Base-by-base conservation (phyloP, 192 early-diverging fungal genomes). In the Gigaspora rosea region DNA sequence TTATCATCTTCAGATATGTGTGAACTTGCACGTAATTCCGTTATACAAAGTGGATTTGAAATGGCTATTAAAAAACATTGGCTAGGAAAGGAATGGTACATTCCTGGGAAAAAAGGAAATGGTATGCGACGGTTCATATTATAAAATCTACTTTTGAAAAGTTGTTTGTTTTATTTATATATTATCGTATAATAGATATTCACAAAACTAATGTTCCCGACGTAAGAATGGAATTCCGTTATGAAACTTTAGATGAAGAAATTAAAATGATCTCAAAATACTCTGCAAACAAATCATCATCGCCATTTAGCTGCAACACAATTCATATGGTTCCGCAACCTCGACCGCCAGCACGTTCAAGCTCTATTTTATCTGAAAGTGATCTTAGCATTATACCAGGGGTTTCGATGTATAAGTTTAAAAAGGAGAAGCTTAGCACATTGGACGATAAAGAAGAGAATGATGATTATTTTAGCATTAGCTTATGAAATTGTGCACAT, bases 201-300 rank as follows among this genome's bases (percentile, higher is more conserved):
- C 88, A 92, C 58, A 96, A 93, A 82, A 96, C 95, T 51, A 98
- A 98, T 74, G 95, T 97, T 16, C 95, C 97, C 12, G 88, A 93
- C 79, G 92, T 94, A 78, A 90, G 97, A n/a, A 79, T 94, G 18
- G 83, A 86, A 2, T 96, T 92, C 81, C 89, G 97, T 16, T 89
- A 95, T 78, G 89, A 93, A 64, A 97, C 95, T 0, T 79, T 98
- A 1, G 88, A 87, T 80, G 94, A 96, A 78, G 97, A 98, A 81
- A 85, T 85, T 6, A 59, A 80, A 18, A 84, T 86, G 71, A 50
- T 88, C 2, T 65, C 72, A 56, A 76, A 82, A 6, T 88, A 86
- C 69, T 83, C 82, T 13, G 54, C 27, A 52, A 13, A 13, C 3
- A 52, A 52, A 52, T 52, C 51, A 27, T 27, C 27, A 27, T 27